Evolutionary conservation across 1,284 basidiomycete species (phyloP), one percentile per base, ranked within the genome.

Genomic region (Cryptococcus sp.): DNA sequence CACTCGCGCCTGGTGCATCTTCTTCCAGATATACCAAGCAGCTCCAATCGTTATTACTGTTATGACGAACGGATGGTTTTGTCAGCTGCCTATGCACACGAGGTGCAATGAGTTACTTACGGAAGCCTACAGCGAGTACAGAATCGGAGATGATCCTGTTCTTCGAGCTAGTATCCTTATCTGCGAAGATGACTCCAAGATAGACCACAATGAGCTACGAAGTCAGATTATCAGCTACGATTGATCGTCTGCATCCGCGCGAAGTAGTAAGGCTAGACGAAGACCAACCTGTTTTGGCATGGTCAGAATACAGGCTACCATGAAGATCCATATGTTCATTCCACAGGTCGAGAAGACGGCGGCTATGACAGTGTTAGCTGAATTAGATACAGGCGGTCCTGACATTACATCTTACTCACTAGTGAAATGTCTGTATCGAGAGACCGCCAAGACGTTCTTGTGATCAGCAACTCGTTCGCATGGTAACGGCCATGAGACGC

Each of bases 331-430:
- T 63, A 91, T 84, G 56, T 80, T 80, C 86, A 90, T 90, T 43
- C 88, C 88, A 70, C 87, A 89, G 0, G 88, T 88, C 0, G 89
- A 84, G 75, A 91, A 91, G 3, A 91, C 83, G 17, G 87, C 88
- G 1, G 89, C 60, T 63, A 46, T 25, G 15, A 52, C 35, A 11
- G 16, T 17, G 23, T 25, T 20, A 30, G 19, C 22, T 10, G 17
- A n/a, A 13, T 11, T 7, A 15, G 5, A 45, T 23, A 43, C n/a
- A 38, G 25, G 25, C 5, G 30, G 30, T 10, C 13, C 8, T 35
- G 3, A 35, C 30, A 30, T 35, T 35, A 43, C 13, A 45, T 3
- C 17, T 35, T 22, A 57, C 66, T 55, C 48, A 59, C 55, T 73
- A 15, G 69, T 67, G 54, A 75, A 71, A 53, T 73, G 71, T 6